Percentiles rank a stretch among this genome's conserved stretches.
Evolutionary conservation across 768 basidiomycete genomes (phyloP).

Genomic region (Collybia sordida): DNA sequence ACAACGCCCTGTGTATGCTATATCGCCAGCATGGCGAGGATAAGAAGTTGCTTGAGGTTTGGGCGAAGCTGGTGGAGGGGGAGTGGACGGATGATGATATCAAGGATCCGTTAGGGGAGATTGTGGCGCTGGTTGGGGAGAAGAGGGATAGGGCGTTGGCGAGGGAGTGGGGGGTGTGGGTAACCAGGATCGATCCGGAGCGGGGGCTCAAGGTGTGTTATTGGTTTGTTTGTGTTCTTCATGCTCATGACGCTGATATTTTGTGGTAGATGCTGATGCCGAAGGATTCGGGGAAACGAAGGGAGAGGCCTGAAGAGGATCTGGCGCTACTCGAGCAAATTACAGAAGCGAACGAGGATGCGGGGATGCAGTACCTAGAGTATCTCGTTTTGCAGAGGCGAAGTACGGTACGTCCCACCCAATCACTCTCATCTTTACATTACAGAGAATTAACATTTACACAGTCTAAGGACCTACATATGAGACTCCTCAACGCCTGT

Average conservation of each 20-base stretch:
- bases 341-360: slow-evolving; percentile 51
- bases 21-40: slow-evolving; percentile 58
- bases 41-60: slow-evolving; percentile 62
- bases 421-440: neutral
- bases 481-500: slow-evolving; percentile 57
- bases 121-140: slow-evolving; percentile 55
- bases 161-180: slow-evolving; percentile 81
- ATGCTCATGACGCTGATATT: slow-evolving; percentile 3
- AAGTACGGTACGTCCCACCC: slow-evolving; percentile 44
- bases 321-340: slow-evolving; percentile 55
- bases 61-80: slow-evolving; percentile 71
- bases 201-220: slow-evolving; percentile 64
- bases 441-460: slow-evolving; percentile 1
- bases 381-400: slow-evolving; percentile 74
- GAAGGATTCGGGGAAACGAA: slow-evolving; percentile 52
- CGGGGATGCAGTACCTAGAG: slow-evolving; percentile 75
- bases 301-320: slow-evolving; percentile 64
- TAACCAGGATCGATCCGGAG: slow-evolving; percentile 66
- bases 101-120: slow-evolving; percentile 58
- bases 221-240: slow-evolving; percentile 1
- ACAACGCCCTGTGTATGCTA: slow-evolving; percentile 59
- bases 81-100: slow-evolving; percentile 64
- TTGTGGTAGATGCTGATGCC: slow-evolving; percentile 59
- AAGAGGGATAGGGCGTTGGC: slow-evolving; percentile 61
- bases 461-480: slow-evolving; percentile 65